phyloP scores from a whole-genome alignment of 192 early-diverging fungal genomes.

The Coemansia sp. region DNA sequence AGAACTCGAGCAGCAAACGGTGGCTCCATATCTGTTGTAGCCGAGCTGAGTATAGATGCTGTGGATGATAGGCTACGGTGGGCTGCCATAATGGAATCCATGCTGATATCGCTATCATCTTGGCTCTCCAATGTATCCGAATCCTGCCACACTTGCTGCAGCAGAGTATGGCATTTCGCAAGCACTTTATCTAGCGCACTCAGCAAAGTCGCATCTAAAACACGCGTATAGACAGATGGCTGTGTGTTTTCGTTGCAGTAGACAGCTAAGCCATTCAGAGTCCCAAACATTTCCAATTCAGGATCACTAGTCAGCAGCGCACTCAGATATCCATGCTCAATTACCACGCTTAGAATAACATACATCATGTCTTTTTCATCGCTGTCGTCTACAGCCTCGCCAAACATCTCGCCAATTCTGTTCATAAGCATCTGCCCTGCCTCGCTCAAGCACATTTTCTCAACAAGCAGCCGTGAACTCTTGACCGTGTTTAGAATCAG shows the following conservation, averaged over 20 bases:
- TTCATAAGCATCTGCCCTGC: slow-evolving; percentile 16
- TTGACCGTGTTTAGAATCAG: slow-evolving; percentile 40
- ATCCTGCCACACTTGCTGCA: slow-evolving; percentile 18
- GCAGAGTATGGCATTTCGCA: neutral
- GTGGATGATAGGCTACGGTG: slow-evolving; percentile 20
- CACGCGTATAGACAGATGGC: neutral
- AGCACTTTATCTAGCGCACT: neutral
- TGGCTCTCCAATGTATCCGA: neutral
- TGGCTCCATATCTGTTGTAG: slow-evolving; percentile 17
- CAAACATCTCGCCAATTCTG: slow-evolving; percentile 34
- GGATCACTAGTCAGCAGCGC: slow-evolving; percentile 8
- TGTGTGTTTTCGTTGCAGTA: slow-evolving; percentile 30
- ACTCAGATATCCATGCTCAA: slow-evolving; percentile 8
- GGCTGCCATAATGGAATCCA: slow-evolving; percentile 10
- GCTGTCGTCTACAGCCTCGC: slow-evolving; percentile 30
- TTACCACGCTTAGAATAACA: slow-evolving; percentile 19
- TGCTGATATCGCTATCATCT: slow-evolving; percentile 6
- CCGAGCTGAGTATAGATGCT: slow-evolving; percentile 16
- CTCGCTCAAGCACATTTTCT: slow-evolving; percentile 15
- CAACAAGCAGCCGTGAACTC: slow-evolving; percentile 1
- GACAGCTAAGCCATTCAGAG: slow-evolving; percentile 31
- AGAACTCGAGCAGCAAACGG: slow-evolving; percentile 5
- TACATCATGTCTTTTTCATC: slow-evolving; percentile 34
- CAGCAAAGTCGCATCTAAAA: slow-evolving; percentile 3
- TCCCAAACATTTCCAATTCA: slow-evolving; percentile 13